Conservation (phyloP, 23 red algal species). For the Gracilaria caudata region DNA sequence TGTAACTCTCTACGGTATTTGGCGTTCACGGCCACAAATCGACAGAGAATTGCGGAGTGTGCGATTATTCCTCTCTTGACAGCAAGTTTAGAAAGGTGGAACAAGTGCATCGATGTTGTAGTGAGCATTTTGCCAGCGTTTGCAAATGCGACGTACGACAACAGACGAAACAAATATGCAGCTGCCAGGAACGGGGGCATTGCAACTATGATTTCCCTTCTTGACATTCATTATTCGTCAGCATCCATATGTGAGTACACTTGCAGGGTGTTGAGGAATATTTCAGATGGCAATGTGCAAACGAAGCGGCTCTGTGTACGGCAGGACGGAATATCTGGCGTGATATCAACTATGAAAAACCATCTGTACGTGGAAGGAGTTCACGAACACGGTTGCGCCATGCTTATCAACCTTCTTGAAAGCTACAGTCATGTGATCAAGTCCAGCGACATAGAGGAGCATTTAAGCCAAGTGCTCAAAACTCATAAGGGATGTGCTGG, state of each 20-base stretch:
- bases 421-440: constrained; percentile 24
- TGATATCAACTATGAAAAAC: constrained; percentile 25
- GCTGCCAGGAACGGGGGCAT: constrained; percentile 28
- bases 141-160: constrained; percentile 47
- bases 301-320: constrained; percentile 20
- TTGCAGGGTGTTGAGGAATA: constrained; percentile 43
- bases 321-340: constrained; percentile 9
- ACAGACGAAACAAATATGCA: constrained; percentile 32
- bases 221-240: constrained; percentile 25
- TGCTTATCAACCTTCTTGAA: constrained; percentile 52
- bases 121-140: constrained; percentile 25
- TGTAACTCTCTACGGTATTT: constrained; percentile 43
- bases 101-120: constrained; percentile 4
- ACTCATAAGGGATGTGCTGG: background rate
- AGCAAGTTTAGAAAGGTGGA: constrained; percentile 17
- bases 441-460: constrained; percentile 30
- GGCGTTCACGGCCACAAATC: constrained; percentile 22
- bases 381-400: constrained; percentile 58
- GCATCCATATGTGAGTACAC: constrained; percentile 17
- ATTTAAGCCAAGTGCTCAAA: constrained; percentile 26
- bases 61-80: background rate
- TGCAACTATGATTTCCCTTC: constrained; percentile 15
- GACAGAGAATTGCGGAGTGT: constrained; percentile 25
- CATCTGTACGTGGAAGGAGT: constrained; percentile 17
- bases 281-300: constrained; percentile 36